Evolutionary conservation across 495 filamentous ascomycete genomes (phyloP).

Genomic region (Lasiosphaeria hispida): DNA sequence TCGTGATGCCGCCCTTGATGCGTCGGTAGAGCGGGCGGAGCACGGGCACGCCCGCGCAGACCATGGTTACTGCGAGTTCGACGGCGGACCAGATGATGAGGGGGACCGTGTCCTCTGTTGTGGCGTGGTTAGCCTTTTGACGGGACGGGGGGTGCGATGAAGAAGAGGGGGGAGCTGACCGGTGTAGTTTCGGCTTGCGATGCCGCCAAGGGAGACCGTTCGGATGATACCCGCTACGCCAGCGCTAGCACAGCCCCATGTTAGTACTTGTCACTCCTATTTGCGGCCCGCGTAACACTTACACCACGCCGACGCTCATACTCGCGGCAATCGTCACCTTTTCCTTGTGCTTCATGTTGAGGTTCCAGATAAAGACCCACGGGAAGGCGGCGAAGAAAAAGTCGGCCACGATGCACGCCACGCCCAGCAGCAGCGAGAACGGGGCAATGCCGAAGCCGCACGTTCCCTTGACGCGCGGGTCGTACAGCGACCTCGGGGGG

Average conservation of each 20-base stretch:
- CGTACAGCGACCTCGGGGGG: conserved; percentile 13
- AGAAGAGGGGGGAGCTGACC: background rate
- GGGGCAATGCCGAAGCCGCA: conserved; percentile 16
- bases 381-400: conserved; percentile 48
- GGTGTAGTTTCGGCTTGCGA: conserved; percentile 12
- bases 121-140: background rate
- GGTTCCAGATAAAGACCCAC: conserved; percentile 47
- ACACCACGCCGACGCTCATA: conserved; percentile 52
- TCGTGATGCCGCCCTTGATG: background rate
- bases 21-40: conserved; percentile 15
- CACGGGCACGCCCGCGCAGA: conserved; percentile 14
- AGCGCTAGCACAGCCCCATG: background rate
- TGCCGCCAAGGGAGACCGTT: conserved; percentile 11
- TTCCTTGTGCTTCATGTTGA: conserved; percentile 45
- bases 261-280: background rate
- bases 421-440: conserved; percentile 20
- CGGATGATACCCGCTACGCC: conserved; percentile 15
- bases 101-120: conserved; percentile 15
- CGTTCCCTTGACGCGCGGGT: conserved; percentile 13
- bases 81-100: conserved; percentile 17
- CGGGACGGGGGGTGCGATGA: background rate
- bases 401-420: conserved; percentile 36
- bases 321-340: conserved; percentile 47
- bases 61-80: conserved; percentile 17
- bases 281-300: conserved; percentile 13